phyloP scores from a whole-genome alignment of 352 stramenopile species.

The Phytophthora nicotianae region DNA sequence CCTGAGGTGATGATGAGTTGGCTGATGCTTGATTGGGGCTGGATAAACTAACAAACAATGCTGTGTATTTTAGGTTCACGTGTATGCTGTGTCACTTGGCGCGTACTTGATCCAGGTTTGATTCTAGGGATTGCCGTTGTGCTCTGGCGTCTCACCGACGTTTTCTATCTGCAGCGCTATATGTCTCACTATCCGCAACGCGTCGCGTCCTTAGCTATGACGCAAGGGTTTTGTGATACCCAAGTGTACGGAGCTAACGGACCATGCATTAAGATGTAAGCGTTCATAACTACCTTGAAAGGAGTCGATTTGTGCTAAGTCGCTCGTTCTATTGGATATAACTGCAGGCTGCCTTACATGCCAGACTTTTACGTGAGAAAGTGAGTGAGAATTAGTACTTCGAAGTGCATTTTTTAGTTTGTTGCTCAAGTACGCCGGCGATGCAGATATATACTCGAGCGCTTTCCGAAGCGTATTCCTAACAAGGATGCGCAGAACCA shows the following conservation, averaged over 20 bases:
- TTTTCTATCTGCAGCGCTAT: slow-evolving; percentile 48
- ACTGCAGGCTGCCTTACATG: slow-evolving; percentile 60
- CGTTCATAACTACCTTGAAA: neutral
- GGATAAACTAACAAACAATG: slow-evolving; percentile 2
- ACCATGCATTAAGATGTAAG: slow-evolving; percentile 63
- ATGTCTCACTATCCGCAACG: slow-evolving; percentile 61
- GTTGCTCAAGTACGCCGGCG: neutral
- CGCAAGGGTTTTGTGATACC: slow-evolving; percentile 70
- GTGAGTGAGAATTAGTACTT: slow-evolving; percentile 24
- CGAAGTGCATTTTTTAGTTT: neutral
- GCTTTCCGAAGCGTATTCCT: slow-evolving; percentile 45
- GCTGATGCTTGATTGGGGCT: neutral
- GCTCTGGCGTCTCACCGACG: neutral
- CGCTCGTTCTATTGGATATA: neutral
- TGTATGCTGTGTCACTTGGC: slow-evolving; percentile 75
- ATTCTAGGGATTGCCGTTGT: neutral
- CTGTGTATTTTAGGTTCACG: slow-evolving; percentile 43
- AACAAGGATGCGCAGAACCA: slow-evolving; percentile 33
- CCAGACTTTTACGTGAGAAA: slow-evolving; percentile 80
- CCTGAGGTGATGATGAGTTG: slow-evolving; percentile 24
- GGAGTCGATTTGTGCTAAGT: neutral
- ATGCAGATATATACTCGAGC: slow-evolving; percentile 58
- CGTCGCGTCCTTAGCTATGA: slow-evolving; percentile 64
- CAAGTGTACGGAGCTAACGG: slow-evolving; percentile 45
- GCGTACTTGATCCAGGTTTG: slow-evolving; percentile 73